These are phyloP conservation scores for Clitopilus passeckerianus DNA, from an alignment of 768 basidiomycete species.

Conservation along the genomic window DNA sequence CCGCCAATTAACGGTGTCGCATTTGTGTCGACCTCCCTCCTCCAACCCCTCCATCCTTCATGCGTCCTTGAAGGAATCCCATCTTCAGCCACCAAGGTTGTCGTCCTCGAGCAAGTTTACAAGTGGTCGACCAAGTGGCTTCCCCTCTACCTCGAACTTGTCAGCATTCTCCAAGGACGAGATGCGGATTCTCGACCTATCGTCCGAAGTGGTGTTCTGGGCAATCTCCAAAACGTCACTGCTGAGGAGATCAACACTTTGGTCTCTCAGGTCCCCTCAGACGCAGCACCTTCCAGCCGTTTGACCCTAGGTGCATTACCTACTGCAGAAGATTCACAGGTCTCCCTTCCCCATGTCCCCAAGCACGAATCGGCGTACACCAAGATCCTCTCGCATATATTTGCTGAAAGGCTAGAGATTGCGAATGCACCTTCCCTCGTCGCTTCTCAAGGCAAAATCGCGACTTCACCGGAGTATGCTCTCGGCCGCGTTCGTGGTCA, in stretches of 20 bases:
- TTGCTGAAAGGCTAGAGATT: slow-evolving; percentile 74
- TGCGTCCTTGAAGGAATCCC: slow-evolving; percentile 59
- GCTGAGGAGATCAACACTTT: slow-evolving; percentile 47
- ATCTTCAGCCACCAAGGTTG: slow-evolving; percentile 53
- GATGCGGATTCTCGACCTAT: slow-evolving; percentile 41
- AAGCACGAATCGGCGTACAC: slow-evolving; percentile 91
- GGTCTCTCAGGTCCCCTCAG: slow-evolving; percentile 34
- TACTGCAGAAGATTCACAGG: slow-evolving; percentile 13
- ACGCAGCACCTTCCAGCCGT: slow-evolving; percentile 29
- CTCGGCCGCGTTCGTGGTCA: slow-evolving; percentile 87
- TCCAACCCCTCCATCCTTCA: slow-evolving; percentile 66
- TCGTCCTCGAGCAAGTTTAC: slow-evolving; percentile 80
- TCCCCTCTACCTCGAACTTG: slow-evolving; percentile 79
- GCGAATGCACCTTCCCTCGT: slow-evolving; percentile 80
- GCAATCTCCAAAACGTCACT: slow-evolving; percentile 34
- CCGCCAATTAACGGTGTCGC: slow-evolving; percentile 51
- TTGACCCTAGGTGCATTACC: slow-evolving; percentile 43
- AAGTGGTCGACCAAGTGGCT: slow-evolving; percentile 83
- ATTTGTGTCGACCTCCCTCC: slow-evolving; percentile 60
- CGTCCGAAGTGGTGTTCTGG: slow-evolving; percentile 63
- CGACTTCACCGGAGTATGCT: slow-evolving; percentile 93
- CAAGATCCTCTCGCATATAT: slow-evolving; percentile 78
- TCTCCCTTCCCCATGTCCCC: slow-evolving; percentile 54
- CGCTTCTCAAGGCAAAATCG: slow-evolving; percentile 60
- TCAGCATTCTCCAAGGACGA: slow-evolving; percentile 63